Evolutionary conservation across 2,329 filamentous ascomycete genomes (phyloP).

Genomic region (Fusarium tuaranense): DNA sequence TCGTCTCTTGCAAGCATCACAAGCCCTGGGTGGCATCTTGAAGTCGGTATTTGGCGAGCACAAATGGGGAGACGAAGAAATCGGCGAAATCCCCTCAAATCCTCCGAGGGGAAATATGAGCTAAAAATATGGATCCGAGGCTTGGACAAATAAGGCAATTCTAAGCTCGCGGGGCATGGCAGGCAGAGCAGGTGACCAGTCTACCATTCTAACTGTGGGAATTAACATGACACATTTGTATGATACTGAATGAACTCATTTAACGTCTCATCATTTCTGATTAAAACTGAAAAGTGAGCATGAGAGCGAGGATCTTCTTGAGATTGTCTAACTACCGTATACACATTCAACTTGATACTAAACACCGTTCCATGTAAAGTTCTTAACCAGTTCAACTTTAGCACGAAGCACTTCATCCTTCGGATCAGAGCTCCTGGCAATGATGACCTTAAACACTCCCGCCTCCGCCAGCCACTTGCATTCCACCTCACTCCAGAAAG

Average conservation of each 20-base stretch:
- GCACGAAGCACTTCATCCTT: background rate
- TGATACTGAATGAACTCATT: too few relatives aligned
- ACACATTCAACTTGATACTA: background rate
- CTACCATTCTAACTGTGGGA: background rate
- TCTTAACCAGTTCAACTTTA: background rate
- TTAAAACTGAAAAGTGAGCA: too few relatives aligned
- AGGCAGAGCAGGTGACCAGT: background rate
- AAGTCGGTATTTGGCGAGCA: background rate
- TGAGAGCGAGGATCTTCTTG: background rate
- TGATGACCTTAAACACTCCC: background rate
- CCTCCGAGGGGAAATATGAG: background rate
- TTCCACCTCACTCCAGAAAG: background rate
- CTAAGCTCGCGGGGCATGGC: background rate
- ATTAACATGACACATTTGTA: too few relatives aligned
- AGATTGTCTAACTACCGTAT: background rate
- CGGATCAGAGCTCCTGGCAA: background rate
- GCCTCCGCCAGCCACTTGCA: background rate
- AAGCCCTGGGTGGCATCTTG: background rate
- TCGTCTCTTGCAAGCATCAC: conserved; percentile 1
- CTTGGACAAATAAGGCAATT: background rate
- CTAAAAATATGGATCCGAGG: background rate
- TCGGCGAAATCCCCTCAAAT: background rate
- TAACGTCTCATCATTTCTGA: too few relatives aligned
- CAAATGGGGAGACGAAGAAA: background rate
- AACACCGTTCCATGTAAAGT: background rate